Percentiles rank a stretch among this genome's conserved stretches.
phyloP scores from a whole-genome alignment of 208 protist genomes.

The Crithidia acanthocephali region DNA sequence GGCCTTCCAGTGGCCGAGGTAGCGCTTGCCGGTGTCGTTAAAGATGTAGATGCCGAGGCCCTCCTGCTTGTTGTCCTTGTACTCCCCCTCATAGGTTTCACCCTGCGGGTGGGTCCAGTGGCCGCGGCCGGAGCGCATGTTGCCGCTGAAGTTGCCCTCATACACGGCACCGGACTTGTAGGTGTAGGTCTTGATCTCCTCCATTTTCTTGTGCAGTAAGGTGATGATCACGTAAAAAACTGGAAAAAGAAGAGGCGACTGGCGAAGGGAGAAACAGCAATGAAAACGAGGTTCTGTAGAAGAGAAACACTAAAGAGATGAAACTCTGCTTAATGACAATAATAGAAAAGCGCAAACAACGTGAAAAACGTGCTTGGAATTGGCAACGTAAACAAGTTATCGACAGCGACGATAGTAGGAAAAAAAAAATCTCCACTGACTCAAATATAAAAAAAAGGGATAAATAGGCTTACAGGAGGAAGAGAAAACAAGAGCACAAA shows the following conservation, averaged over 20 bases:
- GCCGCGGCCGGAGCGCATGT: conserved; percentile 76
- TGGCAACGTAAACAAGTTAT: neutral
- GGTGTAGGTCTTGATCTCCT: conserved; percentile 75
- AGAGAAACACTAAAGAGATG: too few relatives aligned
- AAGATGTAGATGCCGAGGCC: conserved; percentile 87
- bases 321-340: too few relatives aligned
- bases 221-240: neutral
- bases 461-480: neutral
- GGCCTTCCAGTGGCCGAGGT: conserved; percentile 79
- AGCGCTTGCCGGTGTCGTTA: conserved; percentile 68
- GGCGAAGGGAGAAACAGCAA: neutral
- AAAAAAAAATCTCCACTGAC: neutral
- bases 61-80: conserved; percentile 83
- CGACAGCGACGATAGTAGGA: neutral
- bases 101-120: conserved; percentile 81
- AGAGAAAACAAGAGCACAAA: neutral
- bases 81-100: conserved; percentile 90
- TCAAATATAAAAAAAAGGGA: neutral
- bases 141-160: conserved; percentile 82
- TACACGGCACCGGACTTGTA: conserved; percentile 91
- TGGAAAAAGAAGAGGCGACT: too few relatives aligned
- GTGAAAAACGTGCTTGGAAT: neutral
- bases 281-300: too few relatives aligned
- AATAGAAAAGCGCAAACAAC: neutral
- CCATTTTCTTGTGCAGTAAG: conserved; percentile 15